Conservation (phyloP, 768 basidiomycete genomes). For the Melanogaster broomeanus region DNA sequence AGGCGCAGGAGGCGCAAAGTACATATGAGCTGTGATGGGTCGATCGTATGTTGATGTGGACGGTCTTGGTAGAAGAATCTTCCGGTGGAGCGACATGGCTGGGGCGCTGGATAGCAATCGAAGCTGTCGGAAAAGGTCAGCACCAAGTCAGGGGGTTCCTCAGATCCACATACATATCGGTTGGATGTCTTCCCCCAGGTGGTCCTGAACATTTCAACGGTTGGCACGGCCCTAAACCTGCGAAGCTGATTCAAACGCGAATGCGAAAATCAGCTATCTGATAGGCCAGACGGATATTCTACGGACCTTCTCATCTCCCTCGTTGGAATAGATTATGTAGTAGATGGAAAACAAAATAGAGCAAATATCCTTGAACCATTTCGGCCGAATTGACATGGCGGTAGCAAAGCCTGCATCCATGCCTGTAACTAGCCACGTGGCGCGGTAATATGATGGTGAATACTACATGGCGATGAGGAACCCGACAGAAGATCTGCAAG, state of each 20-base stretch:
- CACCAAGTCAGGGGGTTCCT: constrained; percentile 4
- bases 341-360: constrained; percentile 86
- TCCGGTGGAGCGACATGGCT: constrained; percentile 61
- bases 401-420: constrained; percentile 98
- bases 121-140: constrained; percentile 47
- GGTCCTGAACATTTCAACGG: constrained; percentile 91
- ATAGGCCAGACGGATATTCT: neutral
- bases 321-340: constrained; percentile 86
- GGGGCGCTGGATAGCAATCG: constrained; percentile 61
- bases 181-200: constrained; percentile 98
- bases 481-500: constrained; percentile 1
- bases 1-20: constrained; percentile 69
- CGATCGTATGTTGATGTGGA: constrained; percentile 72
- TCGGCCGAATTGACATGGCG: constrained; percentile 89
- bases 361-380: constrained; percentile 87
- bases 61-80: constrained; percentile 84
- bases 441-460: constrained; percentile 90
- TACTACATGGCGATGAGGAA: constrained; percentile 52
- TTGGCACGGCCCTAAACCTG: constrained; percentile 88
- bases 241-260: constrained; percentile 60
- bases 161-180: constrained; percentile 67
- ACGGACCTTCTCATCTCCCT: constrained; percentile 94
- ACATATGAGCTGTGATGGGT: constrained; percentile 82
- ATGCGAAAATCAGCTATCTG: constrained; percentile 1
- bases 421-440: constrained; percentile 92